phyloP scores from a whole-genome alignment of 176 grass and related monocot genomes.

The Rhynchospora tenuis region DNA sequence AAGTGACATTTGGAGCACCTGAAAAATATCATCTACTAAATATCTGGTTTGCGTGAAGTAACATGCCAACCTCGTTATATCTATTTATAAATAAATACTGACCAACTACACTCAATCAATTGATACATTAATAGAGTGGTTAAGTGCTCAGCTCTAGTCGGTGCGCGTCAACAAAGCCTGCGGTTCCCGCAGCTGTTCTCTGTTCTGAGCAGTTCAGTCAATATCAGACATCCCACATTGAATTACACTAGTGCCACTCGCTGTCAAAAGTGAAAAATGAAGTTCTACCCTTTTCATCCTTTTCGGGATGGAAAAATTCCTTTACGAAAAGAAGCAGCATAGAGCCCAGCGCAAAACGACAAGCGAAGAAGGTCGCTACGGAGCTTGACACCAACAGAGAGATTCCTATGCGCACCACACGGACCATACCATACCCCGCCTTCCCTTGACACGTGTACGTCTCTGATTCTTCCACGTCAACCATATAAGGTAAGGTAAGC shows the following conservation, averaged over 20 bases:
- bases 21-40: neutral
- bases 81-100: neutral
- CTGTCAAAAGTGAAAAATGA: slow-evolving; percentile 13
- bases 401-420: slow-evolving; percentile 37
- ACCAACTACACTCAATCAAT: neutral
- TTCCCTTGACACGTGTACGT: slow-evolving; percentile 41
- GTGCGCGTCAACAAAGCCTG: slow-evolving; percentile 15
- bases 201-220: slow-evolving; percentile 15
- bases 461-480: slow-evolving; percentile 27
- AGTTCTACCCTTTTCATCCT: neutral
- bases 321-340: slow-evolving; percentile 23
- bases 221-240: neutral
- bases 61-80: slow-evolving; percentile 9
- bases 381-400: slow-evolving; percentile 34
- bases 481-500: slow-evolving; percentile 24
- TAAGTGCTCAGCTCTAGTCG: neutral
- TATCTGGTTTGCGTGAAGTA: slow-evolving; percentile 3
- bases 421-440: neutral
- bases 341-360: slow-evolving; percentile 38
- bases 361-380: slow-evolving; percentile 28
- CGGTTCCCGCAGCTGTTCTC: neutral
- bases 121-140: slow-evolving; percentile 14
- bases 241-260: slow-evolving; percentile 9
- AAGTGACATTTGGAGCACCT: slow-evolving; percentile 5
- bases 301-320: neutral